Evolutionary conservation across 371 early-diverging fungal species (phyloP).

Genomic region (Mucor mucedo): DNA sequence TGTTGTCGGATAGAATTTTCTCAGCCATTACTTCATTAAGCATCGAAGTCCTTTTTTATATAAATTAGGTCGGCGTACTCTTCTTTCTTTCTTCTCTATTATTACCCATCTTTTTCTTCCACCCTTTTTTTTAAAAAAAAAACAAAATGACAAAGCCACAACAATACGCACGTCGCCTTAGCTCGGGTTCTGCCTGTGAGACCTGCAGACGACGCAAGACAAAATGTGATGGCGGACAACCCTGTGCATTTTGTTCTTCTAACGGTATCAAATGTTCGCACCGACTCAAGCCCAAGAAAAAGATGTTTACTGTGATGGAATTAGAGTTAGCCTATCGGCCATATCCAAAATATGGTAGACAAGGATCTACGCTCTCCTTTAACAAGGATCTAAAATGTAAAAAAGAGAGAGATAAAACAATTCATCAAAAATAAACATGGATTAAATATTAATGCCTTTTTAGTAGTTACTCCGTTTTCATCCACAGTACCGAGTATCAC

Average conservation of each 20-base stretch:
- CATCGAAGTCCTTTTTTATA: not conserved
- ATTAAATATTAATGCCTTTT: not conserved
- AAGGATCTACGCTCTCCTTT: constrained; percentile 29
- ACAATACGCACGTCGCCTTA: constrained; percentile 31
- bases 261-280: constrained; percentile 44
- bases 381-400: constrained; percentile 16
- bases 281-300: constrained; percentile 29
- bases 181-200: constrained; percentile 53
- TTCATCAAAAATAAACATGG: not conserved
- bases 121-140: not conserved
- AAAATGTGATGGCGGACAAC: constrained; percentile 51
- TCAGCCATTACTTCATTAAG: not conserved
- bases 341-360: constrained; percentile 9
- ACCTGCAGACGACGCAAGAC: constrained; percentile 52
- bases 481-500: constrained; percentile 15
- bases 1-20: not conserved
- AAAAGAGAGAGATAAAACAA: not conserved
- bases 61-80: not conserved
- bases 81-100: not conserved
- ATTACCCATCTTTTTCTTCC: not conserved
- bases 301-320: constrained; percentile 11
- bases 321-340: constrained; percentile 5
- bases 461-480: not conserved
- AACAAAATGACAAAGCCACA: not conserved
- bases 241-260: constrained; percentile 47